These are phyloP conservation scores for Jamesozyma lodderae DNA, from an alignment of 805 yeast species.

Conservation along the genomic window DNA sequence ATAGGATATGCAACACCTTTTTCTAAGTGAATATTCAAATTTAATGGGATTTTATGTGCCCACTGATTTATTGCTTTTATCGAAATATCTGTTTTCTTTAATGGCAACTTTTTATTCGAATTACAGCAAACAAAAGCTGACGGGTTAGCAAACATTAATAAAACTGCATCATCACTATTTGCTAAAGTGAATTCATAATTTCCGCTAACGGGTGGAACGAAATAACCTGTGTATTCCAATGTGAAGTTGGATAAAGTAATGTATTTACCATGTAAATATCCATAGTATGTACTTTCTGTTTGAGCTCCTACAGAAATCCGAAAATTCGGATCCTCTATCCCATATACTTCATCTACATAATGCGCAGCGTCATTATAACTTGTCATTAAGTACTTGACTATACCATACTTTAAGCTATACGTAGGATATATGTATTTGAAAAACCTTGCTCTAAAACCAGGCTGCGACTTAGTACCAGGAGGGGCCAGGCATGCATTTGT, in stretches of 20 bases:
- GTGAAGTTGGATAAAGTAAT: conserved; percentile 14
- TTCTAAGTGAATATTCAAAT: background rate
- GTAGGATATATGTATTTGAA: background rate
- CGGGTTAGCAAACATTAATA: conserved; percentile 18
- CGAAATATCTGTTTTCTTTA: conserved; percentile 1
- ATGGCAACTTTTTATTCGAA: background rate
- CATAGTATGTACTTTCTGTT: background rate
- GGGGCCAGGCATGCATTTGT: background rate
- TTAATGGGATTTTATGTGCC: background rate
- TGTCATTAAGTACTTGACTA: background rate
- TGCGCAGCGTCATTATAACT: background rate
- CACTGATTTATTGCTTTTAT: conserved; percentile 4
- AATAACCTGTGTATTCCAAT: conserved; percentile 24
- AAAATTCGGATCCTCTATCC: background rate
- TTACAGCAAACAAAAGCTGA: conserved; percentile 22
- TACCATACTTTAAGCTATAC: background rate
- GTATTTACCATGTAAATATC: background rate
- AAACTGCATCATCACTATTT: conserved; percentile 27
- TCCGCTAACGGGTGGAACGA: conserved; percentile 27
- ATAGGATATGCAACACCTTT: conserved; percentile 14
- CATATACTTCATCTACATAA: background rate
- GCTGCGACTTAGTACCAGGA: background rate
- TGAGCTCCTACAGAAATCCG: background rate
- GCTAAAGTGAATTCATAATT: conserved; percentile 20
- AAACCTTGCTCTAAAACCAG: conserved; percentile 2